Conservation (phyloP, 176 grass and related monocot species). For the Calamus simplicifolius region DNA sequence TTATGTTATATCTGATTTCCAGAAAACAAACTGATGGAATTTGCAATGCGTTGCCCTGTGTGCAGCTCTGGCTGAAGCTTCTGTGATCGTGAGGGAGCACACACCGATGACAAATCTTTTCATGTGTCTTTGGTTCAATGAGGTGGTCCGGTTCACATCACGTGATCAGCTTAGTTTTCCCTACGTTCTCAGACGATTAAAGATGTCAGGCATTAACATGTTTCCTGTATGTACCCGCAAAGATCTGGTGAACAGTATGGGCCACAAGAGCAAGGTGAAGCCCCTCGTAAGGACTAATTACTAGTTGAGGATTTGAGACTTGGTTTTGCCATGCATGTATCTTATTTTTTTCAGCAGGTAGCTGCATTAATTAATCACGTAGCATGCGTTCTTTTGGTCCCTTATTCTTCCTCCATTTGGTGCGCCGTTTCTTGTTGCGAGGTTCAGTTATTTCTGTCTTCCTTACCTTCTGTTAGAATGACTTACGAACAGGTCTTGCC, state of each 20-base stretch:
- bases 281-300: slow-evolving; percentile 41
- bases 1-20: too few species aligned
- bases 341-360: too few species aligned
- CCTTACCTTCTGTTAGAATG: too few species aligned
- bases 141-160: slow-evolving; percentile 74
- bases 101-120: slow-evolving; percentile 62
- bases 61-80: slow-evolving; percentile 81
- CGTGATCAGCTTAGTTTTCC: slow-evolving; percentile 95
- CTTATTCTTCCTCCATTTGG: too few species aligned
- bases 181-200: slow-evolving; percentile 51
- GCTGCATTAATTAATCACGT: too few species aligned
- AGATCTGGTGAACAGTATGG: slow-evolving; percentile 74
- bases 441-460: too few species aligned
- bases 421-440: too few species aligned
- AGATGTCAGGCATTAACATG: slow-evolving; percentile 45
- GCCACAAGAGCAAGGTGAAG: slow-evolving; percentile 71
- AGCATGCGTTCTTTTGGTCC: too few species aligned
- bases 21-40: slow-evolving; percentile 2
- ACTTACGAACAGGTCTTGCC: too few species aligned
- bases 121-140: slow-evolving; percentile 97
- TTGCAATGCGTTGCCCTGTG: slow-evolving; percentile 22
- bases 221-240: slow-evolving; percentile 81
- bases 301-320: slow-evolving; percentile 21
- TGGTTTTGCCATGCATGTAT: background rate
- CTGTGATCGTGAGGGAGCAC: slow-evolving; percentile 82